Conservation (phyloP, 176 grass and related monocot species). For the Carex myosuroides region DNA sequence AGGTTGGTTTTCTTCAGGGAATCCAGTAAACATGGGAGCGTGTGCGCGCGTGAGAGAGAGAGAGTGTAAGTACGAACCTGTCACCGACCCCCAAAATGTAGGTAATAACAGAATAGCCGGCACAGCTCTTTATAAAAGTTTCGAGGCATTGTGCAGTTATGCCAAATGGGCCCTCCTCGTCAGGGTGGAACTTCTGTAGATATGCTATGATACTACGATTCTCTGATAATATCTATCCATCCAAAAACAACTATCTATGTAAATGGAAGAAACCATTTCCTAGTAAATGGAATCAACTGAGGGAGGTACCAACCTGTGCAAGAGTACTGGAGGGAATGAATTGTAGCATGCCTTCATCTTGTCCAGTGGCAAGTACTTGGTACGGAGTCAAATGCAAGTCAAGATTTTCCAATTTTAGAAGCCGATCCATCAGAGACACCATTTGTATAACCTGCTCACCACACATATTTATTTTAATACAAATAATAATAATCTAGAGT, state of each 20-base stretch:
- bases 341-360: slow-evolving; percentile 97
- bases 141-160: slow-evolving; percentile 91
- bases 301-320: slow-evolving; percentile 55
- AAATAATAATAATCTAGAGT: background rate
- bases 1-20: background rate
- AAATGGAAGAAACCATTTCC: slow-evolving; percentile 10
- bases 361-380: slow-evolving; percentile 91
- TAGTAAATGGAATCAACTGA: slow-evolving; percentile 16
- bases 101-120: slow-evolving; percentile 94
- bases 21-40: background rate
- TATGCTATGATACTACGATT: slow-evolving; percentile 90
- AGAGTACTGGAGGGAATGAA: slow-evolving; percentile 92
- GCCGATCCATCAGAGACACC: slow-evolving; percentile 94
- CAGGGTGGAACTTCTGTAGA: slow-evolving; percentile 80
- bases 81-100: slow-evolving; percentile 97
- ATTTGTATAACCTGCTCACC: slow-evolving; percentile 78
- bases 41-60: background rate
- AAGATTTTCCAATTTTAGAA: slow-evolving; percentile 98
- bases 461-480: background rate
- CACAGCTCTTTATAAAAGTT: slow-evolving; percentile 86
- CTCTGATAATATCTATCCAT: slow-evolving; percentile 68
- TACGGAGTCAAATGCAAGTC: slow-evolving; percentile 97
- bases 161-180: slow-evolving; percentile 81
- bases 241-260: background rate
- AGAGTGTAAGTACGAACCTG: slow-evolving; percentile 30